Evolutionary conservation across 148 eudicot species (phyloP).

Genomic region (Rhododendron simsii): DNA sequence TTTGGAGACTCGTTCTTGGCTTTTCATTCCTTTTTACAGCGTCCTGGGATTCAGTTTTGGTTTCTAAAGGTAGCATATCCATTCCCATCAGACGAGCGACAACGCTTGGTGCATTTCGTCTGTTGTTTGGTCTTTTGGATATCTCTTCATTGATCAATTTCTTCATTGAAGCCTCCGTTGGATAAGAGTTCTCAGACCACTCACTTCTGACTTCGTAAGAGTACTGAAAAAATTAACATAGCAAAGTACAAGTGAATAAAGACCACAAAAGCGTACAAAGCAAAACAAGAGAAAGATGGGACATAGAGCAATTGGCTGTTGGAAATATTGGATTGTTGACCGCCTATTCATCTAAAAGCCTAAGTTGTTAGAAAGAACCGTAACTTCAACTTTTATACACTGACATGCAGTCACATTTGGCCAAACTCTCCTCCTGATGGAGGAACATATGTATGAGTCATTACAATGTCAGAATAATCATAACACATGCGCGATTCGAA

Average conservation of each 20-base stretch:
- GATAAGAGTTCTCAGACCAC: constrained; percentile 38
- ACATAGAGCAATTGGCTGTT: background rate
- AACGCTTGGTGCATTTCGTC: constrained; percentile 62
- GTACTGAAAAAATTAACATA: constrained; percentile 25
- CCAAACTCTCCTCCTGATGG: background rate
- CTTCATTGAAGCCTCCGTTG: constrained; percentile 68
- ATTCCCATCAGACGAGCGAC: constrained; percentile 98
- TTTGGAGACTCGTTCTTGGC: constrained; percentile 14
- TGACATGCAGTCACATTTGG: background rate
- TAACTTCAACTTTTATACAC: background rate
- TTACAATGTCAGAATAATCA: background rate
- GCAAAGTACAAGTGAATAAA: background rate
- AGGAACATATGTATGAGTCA: background rate
- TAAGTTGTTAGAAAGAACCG: background rate
- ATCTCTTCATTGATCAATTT: constrained; percentile 67
- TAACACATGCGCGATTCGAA: background rate
- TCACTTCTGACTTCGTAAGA: constrained; percentile 33
- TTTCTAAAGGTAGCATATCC: constrained; percentile 59
- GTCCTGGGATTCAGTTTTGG: constrained; percentile 24
- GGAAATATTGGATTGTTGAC: background rate
- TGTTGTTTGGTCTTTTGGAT: constrained; percentile 42
- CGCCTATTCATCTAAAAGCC: background rate
- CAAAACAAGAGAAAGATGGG: background rate
- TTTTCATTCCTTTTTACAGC: constrained; percentile 29
- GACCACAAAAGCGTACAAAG: background rate